phyloP scores from a whole-genome alignment of 169 alveolate genomes.

The Cyclospora cayetanensis region DNA sequence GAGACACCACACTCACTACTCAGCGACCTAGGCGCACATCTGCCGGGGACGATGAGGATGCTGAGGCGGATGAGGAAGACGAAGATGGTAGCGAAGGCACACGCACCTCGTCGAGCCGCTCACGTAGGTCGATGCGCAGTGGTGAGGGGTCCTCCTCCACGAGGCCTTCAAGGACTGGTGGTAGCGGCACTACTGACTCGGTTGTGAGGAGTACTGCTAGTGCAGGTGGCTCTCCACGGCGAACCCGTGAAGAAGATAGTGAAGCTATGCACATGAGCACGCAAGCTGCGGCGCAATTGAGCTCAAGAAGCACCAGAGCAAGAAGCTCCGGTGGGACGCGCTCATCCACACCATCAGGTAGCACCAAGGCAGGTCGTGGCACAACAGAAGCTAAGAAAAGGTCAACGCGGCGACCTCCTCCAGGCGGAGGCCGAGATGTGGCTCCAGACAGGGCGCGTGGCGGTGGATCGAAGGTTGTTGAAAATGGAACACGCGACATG shows the following conservation, averaged over 20 bases:
- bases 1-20: constrained; percentile 41
- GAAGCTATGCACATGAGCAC: not conserved
- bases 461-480: not conserved
- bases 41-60: not conserved
- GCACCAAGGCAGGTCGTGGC: not conserved
- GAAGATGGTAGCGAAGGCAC: not conserved
- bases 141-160: not conserved
- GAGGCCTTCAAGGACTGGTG: constrained; percentile 2
- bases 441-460: not conserved
- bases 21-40: not conserved
- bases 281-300: not conserved
- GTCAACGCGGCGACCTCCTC: not conserved
- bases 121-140: not conserved
- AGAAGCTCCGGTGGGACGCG: not conserved
- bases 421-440: not conserved
- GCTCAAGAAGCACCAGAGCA: not conserved
- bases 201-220: not conserved
- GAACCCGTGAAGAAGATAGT: too few relatives aligned
- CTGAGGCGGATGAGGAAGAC: not conserved
- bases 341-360: not conserved
- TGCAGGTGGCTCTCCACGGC: not conserved
- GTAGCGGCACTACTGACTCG: not conserved
- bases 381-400: not conserved
- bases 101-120: not conserved
- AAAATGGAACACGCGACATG: constrained; percentile 29